These are phyloP conservation scores for Evansstolkia leycettana DNA, from an alignment of 495 filamentous ascomycete species.

Conservation along the genomic window DNA sequence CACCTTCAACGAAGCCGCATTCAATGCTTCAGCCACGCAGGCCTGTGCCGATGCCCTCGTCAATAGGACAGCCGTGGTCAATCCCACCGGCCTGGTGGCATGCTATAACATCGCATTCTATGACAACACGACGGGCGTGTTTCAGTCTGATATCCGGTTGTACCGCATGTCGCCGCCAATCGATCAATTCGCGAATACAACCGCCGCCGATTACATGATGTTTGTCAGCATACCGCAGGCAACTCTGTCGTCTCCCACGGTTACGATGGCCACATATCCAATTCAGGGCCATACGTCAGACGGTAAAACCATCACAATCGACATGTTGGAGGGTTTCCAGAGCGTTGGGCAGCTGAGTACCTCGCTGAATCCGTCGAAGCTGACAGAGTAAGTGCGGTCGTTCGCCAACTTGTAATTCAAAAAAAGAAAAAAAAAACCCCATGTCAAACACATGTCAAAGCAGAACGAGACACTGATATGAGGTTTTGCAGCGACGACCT, in stretches of 20 bases:
- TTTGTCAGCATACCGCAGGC: slow-evolving; percentile 48
- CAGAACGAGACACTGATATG: slow-evolving; percentile 13
- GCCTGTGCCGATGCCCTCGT: slow-evolving; percentile 40
- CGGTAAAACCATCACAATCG: too few relatives aligned
- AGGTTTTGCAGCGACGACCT: slow-evolving; percentile 37
- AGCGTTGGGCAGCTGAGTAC: slow-evolving; percentile 19
- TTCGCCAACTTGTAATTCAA: too few relatives aligned
- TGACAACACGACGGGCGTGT: slow-evolving; percentile 49
- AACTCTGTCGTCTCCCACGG: slow-evolving; percentile 22
- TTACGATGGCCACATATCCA: not conserved
- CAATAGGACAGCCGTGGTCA: slow-evolving; percentile 33
- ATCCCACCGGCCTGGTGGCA: slow-evolving; percentile 59
- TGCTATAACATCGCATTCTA: slow-evolving; percentile 65
- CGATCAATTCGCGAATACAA: slow-evolving; percentile 45
- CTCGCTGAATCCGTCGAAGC: slow-evolving; percentile 7
- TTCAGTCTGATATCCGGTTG: slow-evolving; percentile 58
- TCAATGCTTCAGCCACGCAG: slow-evolving; percentile 29
- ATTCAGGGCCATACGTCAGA: not conserved
- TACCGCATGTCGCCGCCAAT: slow-evolving; percentile 47
- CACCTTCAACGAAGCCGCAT: slow-evolving; percentile 3
- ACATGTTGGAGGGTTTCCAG: slow-evolving; percentile 10
- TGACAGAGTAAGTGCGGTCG: slow-evolving; percentile 12
- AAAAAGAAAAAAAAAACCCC: too few relatives aligned
- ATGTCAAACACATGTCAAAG: too few relatives aligned
- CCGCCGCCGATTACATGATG: slow-evolving; percentile 41